Evolutionary conservation across 305 asterid species (phyloP).

Genomic region (Fraxinus sp.): DNA sequence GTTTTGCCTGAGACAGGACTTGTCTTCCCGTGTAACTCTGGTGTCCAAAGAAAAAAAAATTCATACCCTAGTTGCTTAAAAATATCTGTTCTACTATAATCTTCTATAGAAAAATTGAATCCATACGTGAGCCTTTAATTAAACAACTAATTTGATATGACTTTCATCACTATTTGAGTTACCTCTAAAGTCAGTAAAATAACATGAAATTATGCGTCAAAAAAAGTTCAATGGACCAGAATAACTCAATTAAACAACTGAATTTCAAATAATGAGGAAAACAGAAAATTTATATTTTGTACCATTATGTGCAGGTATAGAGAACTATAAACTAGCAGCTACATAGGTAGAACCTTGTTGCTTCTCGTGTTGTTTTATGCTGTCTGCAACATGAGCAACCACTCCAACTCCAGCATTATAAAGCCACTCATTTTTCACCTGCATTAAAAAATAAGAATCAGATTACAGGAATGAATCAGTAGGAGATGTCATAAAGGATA

Average conservation of each 20-base stretch:
- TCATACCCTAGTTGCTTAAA: not conserved
- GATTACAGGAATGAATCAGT: not conserved
- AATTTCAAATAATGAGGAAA: not conserved
- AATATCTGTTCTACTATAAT: not conserved
- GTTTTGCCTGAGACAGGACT: not conserved
- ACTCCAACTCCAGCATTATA: slow-evolving; percentile 88
- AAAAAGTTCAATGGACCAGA: not conserved
- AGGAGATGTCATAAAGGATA: not conserved
- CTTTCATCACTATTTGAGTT: not conserved
- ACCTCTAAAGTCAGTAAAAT: not conserved
- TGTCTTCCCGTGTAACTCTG: not conserved
- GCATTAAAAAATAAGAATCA: slow-evolving; percentile 15
- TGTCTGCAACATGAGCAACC: slow-evolving; percentile 82
- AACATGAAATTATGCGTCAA: not conserved
- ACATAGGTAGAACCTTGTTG: slow-evolving; percentile 42
- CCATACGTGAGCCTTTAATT: not conserved
- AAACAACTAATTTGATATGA: not conserved
- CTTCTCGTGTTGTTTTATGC: slow-evolving; percentile 68
- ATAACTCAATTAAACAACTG: not conserved
- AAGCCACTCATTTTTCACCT: slow-evolving; percentile 84
- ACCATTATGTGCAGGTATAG: not conserved
- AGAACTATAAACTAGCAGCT: slow-evolving; percentile 47
- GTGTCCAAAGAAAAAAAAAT: not conserved
- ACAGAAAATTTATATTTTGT: not conserved
- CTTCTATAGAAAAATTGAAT: not conserved